These are phyloP conservation scores for Copromyces sp. DNA, from an alignment of 495 filamentous ascomycete genomes.

Conservation along the genomic window DNA sequence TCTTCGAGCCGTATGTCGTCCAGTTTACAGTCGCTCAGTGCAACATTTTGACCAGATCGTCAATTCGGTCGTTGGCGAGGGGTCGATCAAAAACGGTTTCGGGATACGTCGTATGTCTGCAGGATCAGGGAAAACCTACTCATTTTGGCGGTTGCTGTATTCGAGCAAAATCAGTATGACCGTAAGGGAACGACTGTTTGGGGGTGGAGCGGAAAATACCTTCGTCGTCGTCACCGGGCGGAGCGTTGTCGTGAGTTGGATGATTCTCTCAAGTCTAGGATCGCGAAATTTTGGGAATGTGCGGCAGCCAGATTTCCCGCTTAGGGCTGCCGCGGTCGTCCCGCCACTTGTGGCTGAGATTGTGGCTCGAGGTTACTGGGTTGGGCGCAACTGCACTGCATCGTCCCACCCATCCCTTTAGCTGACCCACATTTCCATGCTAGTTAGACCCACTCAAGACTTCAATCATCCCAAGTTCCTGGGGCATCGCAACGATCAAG, in stretches of 20 bases:
- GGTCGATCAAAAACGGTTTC: background rate
- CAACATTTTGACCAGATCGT: background rate
- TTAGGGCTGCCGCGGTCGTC: conserved; percentile 20
- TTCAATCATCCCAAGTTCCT: background rate
- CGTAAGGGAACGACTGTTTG: background rate
- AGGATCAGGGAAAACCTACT: conserved; percentile 23
- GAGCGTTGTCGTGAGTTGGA: conserved; percentile 19
- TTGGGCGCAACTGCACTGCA: background rate
- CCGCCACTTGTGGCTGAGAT: background rate
- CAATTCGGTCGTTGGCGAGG: background rate
- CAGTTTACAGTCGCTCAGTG: background rate
- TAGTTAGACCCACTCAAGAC: background rate
- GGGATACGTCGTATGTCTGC: background rate
- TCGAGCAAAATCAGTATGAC: conserved; percentile 11
- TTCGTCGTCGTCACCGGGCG: conserved; percentile 25
- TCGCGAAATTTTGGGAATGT: conserved; percentile 32
- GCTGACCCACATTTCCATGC: background rate
- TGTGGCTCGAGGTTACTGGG: background rate
- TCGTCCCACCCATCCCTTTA: background rate
- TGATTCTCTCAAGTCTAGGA: conserved; percentile 20
- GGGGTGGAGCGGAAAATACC: conserved; percentile 12
- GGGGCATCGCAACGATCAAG: background rate
- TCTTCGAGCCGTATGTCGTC: background rate
- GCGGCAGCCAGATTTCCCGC: conserved; percentile 17
- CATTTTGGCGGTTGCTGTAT: conserved; percentile 32